Conservation (phyloP, 176 grass and related monocot species). For the Puya raimondii region DNA sequence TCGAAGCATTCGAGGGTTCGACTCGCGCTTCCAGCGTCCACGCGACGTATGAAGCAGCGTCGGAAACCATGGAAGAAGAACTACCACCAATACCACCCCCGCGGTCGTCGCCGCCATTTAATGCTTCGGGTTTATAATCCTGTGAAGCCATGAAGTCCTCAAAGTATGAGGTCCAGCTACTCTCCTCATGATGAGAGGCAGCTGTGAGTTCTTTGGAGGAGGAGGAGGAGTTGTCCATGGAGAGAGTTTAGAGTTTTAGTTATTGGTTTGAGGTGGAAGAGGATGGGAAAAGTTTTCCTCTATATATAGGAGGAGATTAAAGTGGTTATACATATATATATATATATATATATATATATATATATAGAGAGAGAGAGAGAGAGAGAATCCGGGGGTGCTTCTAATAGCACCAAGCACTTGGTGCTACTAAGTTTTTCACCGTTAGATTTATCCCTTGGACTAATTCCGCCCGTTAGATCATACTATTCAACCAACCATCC, state of each 20-base stretch:
- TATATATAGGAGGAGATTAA: not conserved
- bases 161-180: constrained; percentile 39
- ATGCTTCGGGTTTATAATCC: not conserved
- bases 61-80: not conserved
- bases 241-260: not conserved
- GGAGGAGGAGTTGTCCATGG: constrained; percentile 4
- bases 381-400: no score
- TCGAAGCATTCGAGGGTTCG: not conserved
- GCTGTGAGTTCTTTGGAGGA: not conserved
- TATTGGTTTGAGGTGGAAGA: not conserved
- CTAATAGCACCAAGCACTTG: no score
- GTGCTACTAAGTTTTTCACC: no score
- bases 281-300: not conserved
- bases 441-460: no score
- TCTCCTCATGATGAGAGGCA: constrained; percentile 18
- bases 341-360: not conserved
- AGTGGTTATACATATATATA: not conserved
- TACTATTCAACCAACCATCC: no score
- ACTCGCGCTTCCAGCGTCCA: not conserved
- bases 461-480: no score
- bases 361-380: no score
- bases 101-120: not conserved
- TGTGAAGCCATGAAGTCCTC: constrained; percentile 30
- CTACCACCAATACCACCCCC: not conserved
- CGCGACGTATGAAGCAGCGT: not conserved